These are phyloP conservation scores for Lomentospora prolificans DNA, from an alignment of 2,329 filamentous ascomycete genomes.

Conservation along the genomic window DNA sequence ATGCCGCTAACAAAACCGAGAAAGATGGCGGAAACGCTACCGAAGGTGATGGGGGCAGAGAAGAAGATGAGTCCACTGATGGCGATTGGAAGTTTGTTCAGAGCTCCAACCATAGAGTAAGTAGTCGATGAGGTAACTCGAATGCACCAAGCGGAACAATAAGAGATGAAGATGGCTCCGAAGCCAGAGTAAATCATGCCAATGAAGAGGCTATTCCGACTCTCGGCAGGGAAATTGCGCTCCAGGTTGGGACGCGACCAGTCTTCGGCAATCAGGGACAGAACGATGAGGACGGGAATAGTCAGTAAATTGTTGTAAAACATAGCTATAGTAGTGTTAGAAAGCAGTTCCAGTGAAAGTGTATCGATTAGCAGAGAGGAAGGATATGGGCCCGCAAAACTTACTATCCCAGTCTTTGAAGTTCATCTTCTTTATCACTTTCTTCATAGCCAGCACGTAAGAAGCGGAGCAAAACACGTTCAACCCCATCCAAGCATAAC, in stretches of 20 bases:
- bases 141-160: slow-evolving; percentile 98
- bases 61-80: slow-evolving; percentile 92
- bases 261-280: slow-evolving; percentile 77
- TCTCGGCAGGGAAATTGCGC: slow-evolving; percentile 78
- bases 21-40: slow-evolving; percentile 81
- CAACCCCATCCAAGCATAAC: slow-evolving; percentile 95
- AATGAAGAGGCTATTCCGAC: slow-evolving; percentile 68
- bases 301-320: slow-evolving; percentile 99
- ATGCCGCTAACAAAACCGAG: slow-evolving; percentile 88
- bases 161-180: slow-evolving; percentile 96
- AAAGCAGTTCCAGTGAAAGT: too few relatives aligned
- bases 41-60: slow-evolving; percentile 82
- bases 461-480: slow-evolving; percentile 93
- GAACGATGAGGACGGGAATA: slow-evolving; percentile 78
- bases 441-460: slow-evolving; percentile 88
- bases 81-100: slow-evolving; percentile 97
- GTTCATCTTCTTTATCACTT: slow-evolving; percentile 98
- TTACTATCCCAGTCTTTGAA: slow-evolving; percentile 99
- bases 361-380: background rate
- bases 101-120: slow-evolving; percentile 94
- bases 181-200: slow-evolving; percentile 93
- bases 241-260: slow-evolving; percentile 80
- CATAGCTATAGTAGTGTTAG: slow-evolving; percentile 60
- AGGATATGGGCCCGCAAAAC: slow-evolving; percentile 27
- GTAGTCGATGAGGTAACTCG: slow-evolving; percentile 95